Base-by-base conservation (phyloP, 495 filamentous ascomycete species). In the Aspergillus steynii region DNA sequence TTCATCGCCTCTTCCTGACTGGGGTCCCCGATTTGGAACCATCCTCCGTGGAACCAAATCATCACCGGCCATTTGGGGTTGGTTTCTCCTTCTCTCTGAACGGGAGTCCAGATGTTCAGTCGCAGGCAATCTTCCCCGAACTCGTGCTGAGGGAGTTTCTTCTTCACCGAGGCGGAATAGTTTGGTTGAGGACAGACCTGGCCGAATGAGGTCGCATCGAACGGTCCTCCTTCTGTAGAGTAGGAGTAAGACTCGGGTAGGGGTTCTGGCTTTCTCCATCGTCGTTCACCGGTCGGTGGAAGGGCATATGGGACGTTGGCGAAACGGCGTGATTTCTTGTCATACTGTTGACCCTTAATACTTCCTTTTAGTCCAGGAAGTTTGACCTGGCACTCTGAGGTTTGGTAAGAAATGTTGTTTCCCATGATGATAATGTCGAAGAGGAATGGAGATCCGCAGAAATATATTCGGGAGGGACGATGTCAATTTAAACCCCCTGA, bases 41-140 rank as follows among this genome's bases (percentile, higher is more conserved):
- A 83, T 7, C 81, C 81, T 5, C 80, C 81, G 59, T 83, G 76
- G 65, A 71, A 62, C 70, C 86, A 86, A 5, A 87, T 74, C 48
- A 84, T 73, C 14, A 89, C 84, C 2, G 85, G 86, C 63, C 85
- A 68, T 66, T 78, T 77, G 49, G 58, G 55, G 2, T 68, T 63
- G 7, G 65, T 52, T 1, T 69, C 53, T 14, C 66, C 68, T 10
- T 61, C 61, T 3, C 63, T 56, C 4, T 55, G 46, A 7, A 67
- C 61, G 0, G 81, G 81, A 0, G 61, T 66, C 71, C 61, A 83
- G 48, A 81, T 75, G 62, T 82, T 83, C 4, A 74, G 58, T 12
- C 76, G 72, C 49, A 83, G 58, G 60, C 81, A 83, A 64, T 83
- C 77, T 53, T 83, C 81, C 37, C 68, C 65, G 67, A 58, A 70